Base-by-base conservation (phyloP, 2,329 filamentous ascomycete genomes). In the Exophiala sideris region DNA sequence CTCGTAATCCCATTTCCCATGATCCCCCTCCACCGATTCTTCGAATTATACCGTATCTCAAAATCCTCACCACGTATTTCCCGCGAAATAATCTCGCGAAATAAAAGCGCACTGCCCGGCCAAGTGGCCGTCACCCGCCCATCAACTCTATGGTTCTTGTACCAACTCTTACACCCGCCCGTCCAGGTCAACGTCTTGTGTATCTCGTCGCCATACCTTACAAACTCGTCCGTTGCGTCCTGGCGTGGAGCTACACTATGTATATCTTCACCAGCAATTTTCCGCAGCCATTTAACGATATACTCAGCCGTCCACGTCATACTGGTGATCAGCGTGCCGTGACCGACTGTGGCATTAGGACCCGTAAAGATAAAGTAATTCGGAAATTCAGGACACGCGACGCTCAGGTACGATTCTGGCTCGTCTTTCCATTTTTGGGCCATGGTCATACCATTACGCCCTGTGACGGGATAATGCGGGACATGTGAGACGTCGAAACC, bases 401-500 rank as follows among this genome's bases (percentile, higher is more conserved):
- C 41, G 4, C 48, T 52, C 2, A 70, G 60, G 51, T 70, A 71
- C 1, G 63, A 61, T 38, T 65, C 56, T 1, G 68, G 63, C 20
- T 62, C 56, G 8, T 59, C 38, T 35, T 44, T 52, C 69, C 68
- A 71, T 50, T 63, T 58, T 6, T 67, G 57, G 2, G 52, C 60
- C 9, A 71, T 52, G 18, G 59, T 61, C n/a, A 62, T 56, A 3
- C 64, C 66, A 34, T 65, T 48, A 1, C 62, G 56, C 3, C 75
- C 67, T 12, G 68, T 63, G 11, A 74, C 59, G 0, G 66, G 64
- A 48, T 68, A 74, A 5, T 63, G 66, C 1, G 71, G 72, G 6
- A 63, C 54, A 35, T 69, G 67, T 12, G 67, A 69, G 44, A 71
- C 68, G 50, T 73, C 68, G 50, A 73, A 75, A 1, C 73, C 72